Base-by-base conservation (phyloP, 495 filamentous ascomycete species). In the Alectoria sarmentosa region DNA sequence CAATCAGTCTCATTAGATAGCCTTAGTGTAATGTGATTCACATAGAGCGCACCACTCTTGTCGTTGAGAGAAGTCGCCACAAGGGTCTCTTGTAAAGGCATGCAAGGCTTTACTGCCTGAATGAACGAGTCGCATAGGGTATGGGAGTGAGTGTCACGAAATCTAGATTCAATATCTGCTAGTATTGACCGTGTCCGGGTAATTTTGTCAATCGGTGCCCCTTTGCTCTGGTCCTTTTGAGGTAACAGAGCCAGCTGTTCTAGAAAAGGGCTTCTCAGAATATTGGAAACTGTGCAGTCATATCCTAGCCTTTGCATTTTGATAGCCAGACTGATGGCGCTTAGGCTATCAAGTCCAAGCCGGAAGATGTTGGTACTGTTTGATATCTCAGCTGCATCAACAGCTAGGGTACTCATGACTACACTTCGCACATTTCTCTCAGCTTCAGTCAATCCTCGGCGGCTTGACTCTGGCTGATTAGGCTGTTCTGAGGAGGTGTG, bases 61-160 rank as follows among this genome's bases (percentile, higher is more conserved):
- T 89, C 90, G 26, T 79, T 75, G 11, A 88, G 64, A 80, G 93
- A 94, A 58, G 87, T 84, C 0, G 86, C 85, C 52, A 96, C 76
- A 83, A 96, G 90, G 42, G 83, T 86, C 69, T 94, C 89, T 72
- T 96, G 92, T 4, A 93, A 77, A 17, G 91, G 87, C 0, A 91
- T 74, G 52, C 77, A 79, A 15, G 77, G 77, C 15, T 72, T 71
- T 23, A 79, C 58, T 42, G 72, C 67, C 36, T 72, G 69, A 30
- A 78, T 69, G 14, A 28, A 52, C 14, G 68, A 36, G 0, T 60
- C 30, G 15, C 65, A 58, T 58, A 77, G 63, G 30, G 39, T 65
- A 34, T 68, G 67, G 4, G 70, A 41, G 36, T 68, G 65, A 15
- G 72, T 88, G 9, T 82, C 75, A 4, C 85, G 87, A 23, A 89